A percentile compares a stretch with the other conserved stretches of the same genome.
phyloP scores from a whole-genome alignment of 345 rosid genomes.

The Citrus hindsii region DNA sequence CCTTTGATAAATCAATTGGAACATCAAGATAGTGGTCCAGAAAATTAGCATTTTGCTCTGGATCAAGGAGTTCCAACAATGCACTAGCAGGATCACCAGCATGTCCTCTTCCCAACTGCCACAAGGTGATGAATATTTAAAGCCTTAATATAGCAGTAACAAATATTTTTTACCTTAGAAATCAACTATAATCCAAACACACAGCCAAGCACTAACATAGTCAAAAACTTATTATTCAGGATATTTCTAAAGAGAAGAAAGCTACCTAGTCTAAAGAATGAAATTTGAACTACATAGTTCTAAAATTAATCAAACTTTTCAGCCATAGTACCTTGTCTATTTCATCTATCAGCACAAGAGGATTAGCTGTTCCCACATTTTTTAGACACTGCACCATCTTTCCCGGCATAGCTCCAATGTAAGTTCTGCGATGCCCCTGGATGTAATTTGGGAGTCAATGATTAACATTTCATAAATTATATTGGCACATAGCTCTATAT shows the following conservation, averaged over 20 bases:
- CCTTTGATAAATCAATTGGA: slow-evolving; percentile 94
- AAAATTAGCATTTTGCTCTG: slow-evolving; percentile 98
- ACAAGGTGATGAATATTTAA: slow-evolving; percentile 3
- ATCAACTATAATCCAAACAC: neutral
- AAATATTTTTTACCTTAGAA: neutral
- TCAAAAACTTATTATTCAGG: neutral
- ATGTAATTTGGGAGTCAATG: slow-evolving; percentile 24
- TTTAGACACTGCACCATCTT: slow-evolving; percentile 99
- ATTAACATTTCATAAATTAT: neutral
- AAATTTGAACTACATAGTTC: neutral
- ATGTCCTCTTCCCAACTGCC: slow-evolving; percentile 95
- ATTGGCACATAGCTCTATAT: neutral
- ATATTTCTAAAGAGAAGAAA: neutral
- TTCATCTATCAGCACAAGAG: slow-evolving; percentile 98
- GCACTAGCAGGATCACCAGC: slow-evolving; percentile 99
- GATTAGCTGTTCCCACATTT: slow-evolving; percentile 97
- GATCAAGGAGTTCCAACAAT: slow-evolving; percentile 96
- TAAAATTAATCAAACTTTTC: slow-evolving; percentile 4
- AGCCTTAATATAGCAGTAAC: neutral
- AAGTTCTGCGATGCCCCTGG: slow-evolving; percentile 99
- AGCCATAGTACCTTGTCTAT: slow-evolving; percentile 78
- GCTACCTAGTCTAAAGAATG: neutral
- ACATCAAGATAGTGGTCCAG: slow-evolving; percentile 99
- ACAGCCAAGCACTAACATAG: neutral
- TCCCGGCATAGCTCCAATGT: slow-evolving; percentile 99